Base-by-base conservation (phyloP, 495 filamentous ascomycete species). In the Talaromyces proteolyticus region DNA sequence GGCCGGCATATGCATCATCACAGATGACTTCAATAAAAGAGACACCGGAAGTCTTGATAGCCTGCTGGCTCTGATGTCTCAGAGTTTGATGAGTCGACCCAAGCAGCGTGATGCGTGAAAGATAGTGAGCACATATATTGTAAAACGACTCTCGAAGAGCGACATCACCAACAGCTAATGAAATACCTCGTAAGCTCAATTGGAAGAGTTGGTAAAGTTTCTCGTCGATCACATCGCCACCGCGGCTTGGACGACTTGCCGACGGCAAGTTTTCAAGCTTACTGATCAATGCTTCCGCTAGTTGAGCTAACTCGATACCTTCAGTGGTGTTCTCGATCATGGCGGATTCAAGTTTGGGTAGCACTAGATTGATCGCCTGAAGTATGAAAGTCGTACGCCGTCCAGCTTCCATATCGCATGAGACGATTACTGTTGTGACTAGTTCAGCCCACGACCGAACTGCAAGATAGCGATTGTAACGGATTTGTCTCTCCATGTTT, bases 181-280 rank as follows among this genome's bases (percentile, higher is more conserved):
- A 78, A 48, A 94, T 85, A 8, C 88, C 86, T 53, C 79, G 77
- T 18, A 95, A 70, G 45, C 85, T 87, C 22, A 89, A 70, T 44
- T 94, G 86, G 73, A 99, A 96, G 16, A 96, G 77, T 56, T 96
- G 86, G 56, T 87, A 90, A 8, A 96, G 78, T 59, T 91, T 87
- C 61, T 97, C 94, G 58, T 89, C 86, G 25, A 89, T 84, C 39
- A 91, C 65, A 60, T 92, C 90, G 57, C 65, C 85, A 53, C 65
- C 80, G 60, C 62, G 75, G 53, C 66, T 71, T 56, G 61, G 55
- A 39, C 67, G 69, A 26, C 68, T 65, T 7, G 67, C 58, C 3
- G 74, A 57, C 10, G 65, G 52, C 14, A 72, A 67, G 45, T 87
- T 80, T 26, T 88, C 81, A 43, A 95, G 70, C 51, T 82, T 84